Base-by-base conservation (phyloP, 1,139 yeast species). In the Spathaspora sp. region DNA sequence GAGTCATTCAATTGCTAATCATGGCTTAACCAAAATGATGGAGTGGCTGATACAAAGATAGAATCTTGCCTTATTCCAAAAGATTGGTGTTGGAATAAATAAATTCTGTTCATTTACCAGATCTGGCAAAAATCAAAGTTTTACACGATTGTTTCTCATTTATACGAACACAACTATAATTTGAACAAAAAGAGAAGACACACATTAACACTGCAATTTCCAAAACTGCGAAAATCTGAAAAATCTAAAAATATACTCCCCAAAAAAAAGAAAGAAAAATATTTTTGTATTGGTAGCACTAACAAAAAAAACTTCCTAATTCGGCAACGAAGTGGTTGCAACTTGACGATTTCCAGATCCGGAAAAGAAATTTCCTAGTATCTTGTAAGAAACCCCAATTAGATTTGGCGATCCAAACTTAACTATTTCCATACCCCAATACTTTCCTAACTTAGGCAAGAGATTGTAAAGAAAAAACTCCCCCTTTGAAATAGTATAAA, bases 401-500 rank as follows among this genome's bases (percentile, higher is more conserved):
- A 2, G 31, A 15, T 31, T 31, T 31, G n/a, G 36, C 36, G 18
- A 4, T 31, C 36, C n/a, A 13, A 31, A n/a, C 2, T 15, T 25
- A 11, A 38, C 23, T 13, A 38, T 6, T 13, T 9, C 10, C n/a
- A n/a, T n/a, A 16, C 7, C 2, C 16, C 27, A 26, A 26, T 39
- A 39, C 41, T 23, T 39, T 39, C 41, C 41, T 39, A 17, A 39
- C 41, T 39, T 10, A 39, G 41, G 36, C 36, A 31, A 31, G n/a
- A 31, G 31, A 27, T 27, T 27, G 8, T 25, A 27, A 27, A 10
- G 27, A 9, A n/a, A 11, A 11, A 26, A 33, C n/a, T 11, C 13
- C 17, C 23, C 31, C 36, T 39, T 39, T 16, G 10, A 15, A 3
- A 15, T 29, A 34, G n/a, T 47, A 45, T 47, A 45, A 45, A 43